Evolutionary conservation across 805 yeast genomes (phyloP), one percentile per base, ranked within the genome.

Genomic region (Suhomyces canberraensis): DNA sequence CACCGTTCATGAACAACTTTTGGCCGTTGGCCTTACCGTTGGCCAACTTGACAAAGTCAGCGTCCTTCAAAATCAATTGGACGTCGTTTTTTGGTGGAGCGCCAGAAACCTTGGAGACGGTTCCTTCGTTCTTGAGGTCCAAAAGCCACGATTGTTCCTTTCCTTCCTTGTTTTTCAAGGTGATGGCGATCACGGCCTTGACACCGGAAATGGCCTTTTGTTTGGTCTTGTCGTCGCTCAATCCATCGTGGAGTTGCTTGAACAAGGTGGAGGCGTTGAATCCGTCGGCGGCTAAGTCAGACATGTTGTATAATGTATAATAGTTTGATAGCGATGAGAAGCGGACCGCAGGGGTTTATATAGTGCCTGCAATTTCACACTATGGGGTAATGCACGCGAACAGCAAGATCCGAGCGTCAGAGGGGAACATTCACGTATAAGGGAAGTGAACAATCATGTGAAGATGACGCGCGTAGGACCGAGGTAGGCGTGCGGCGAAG

Each of bases 11-110:
- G 62, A 85, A 87, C 54, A 87, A 74, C 66, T 79, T 81, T 64
- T 87, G 95, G 31, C 95, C 87, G 60, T 81, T 82, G 46, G 88
- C 79, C 71, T 85, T 84, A 44, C 95, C 95, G 43, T 70, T 66
- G 36, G 84, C 84, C 48, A 87, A 74, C 58, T 75, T 78, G 49
- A 73, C 80, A 50, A 87, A 79, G 59, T 84, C 84, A 39, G 75
- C 73, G 53, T 86, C 95, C 42, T 65, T 67, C 48, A 84, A 66
- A 48, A 72, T 64, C 56, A 86, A 76, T 39, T 73, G 79, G 48
- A 86, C 79, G 50, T 86, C 95, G 44, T 51, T 52, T 56, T 76
- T 74, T 39, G 72, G 65, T 29, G 75, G 75, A 36, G 69, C 60
- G 20, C 71, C 72, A 29, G 69, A 75, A 33, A 61, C 60, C 51